phyloP scores from a whole-genome alignment of 345 rosid genomes.

The Abelmoschus esculentus region DNA sequence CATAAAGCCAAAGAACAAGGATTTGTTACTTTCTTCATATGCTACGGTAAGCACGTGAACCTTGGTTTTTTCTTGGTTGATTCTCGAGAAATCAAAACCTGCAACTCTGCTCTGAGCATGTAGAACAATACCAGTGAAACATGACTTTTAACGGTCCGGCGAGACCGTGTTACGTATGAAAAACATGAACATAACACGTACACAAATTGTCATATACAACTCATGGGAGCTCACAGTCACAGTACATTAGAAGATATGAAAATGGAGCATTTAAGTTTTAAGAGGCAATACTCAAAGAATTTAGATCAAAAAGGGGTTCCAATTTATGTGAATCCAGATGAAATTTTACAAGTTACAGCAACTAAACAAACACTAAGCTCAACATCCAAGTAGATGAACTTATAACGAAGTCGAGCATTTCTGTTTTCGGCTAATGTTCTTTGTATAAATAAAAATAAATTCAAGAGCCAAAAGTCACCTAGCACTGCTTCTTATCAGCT shows the following conservation, averaged over 20 bases:
- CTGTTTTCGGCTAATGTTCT: conserved; percentile 18
- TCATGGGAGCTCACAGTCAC: not conserved
- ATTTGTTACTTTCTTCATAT: not conserved
- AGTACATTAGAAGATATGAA: not conserved
- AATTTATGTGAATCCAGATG: conserved; percentile 8
- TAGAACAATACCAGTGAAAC: not conserved
- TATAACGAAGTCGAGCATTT: not conserved
- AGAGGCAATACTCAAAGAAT: not conserved
- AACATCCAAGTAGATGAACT: not conserved
- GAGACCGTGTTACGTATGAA: not conserved
- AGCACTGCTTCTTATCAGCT: conserved; percentile 16
- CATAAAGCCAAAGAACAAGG: not conserved
- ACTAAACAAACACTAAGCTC: conserved; percentile 12
- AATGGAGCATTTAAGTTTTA: not conserved
- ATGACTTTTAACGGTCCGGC: not conserved
- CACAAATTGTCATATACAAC: not conserved
- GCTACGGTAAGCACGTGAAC: conserved; percentile 17
- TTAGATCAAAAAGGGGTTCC: conserved; percentile 5
- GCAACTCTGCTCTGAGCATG: not conserved
- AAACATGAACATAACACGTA: not conserved
- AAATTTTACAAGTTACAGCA: conserved; percentile 16
- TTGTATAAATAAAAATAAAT: conserved; percentile 15
- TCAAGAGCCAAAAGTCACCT: conserved; percentile 25
- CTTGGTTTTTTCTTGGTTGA: not conserved
- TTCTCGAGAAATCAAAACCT: not conserved